phyloP scores from a whole-genome alignment of 1,139 yeast genomes.

The Suhomyces ambrosiae region DNA sequence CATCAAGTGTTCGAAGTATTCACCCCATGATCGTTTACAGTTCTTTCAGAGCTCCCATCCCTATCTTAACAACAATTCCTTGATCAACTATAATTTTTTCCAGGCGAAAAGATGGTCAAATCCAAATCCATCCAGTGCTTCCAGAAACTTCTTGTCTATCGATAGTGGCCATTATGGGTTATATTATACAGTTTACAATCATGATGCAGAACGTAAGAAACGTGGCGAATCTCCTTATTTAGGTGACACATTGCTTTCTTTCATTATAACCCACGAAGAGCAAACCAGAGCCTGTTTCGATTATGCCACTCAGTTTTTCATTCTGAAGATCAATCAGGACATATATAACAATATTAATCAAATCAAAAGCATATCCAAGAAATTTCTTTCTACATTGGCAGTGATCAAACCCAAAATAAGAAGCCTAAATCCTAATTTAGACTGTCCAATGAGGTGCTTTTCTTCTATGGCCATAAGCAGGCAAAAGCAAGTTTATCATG shows the following conservation, averaged over 20 bases:
- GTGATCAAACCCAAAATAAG: slow-evolving; percentile 6
- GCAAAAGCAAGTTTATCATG: slow-evolving; percentile 5
- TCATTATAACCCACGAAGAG: slow-evolving; percentile 10
- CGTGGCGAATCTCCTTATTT: slow-evolving; percentile 11
- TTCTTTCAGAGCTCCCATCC: slow-evolving; percentile 48
- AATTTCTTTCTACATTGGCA: slow-evolving; percentile 23
- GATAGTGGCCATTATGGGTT: slow-evolving; percentile 49
- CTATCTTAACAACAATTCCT: slow-evolving; percentile 29
- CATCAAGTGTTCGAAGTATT: slow-evolving; percentile 29
- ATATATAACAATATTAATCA: slow-evolving; percentile 27
- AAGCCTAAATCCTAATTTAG: neutral
- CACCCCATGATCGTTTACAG: slow-evolving; percentile 28
- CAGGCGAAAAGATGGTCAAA: slow-evolving; percentile 28
- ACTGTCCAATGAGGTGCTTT: slow-evolving; percentile 5
- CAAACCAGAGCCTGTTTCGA: slow-evolving; percentile 12
- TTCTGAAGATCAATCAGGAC: slow-evolving; percentile 35
- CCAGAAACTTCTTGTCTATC: slow-evolving; percentile 32
- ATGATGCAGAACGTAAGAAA: slow-evolving; percentile 33
- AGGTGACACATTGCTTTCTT: slow-evolving; percentile 17
- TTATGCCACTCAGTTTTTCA: slow-evolving; percentile 27
- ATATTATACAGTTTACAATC: slow-evolving; percentile 45
- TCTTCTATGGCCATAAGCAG: slow-evolving; percentile 6
- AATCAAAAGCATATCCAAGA: slow-evolving; percentile 24
- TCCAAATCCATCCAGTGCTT: slow-evolving; percentile 32
- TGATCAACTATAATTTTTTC: slow-evolving; percentile 25